phyloP scores from a whole-genome alignment of 345 rosid species.

The Lumnitzera racemosa region DNA sequence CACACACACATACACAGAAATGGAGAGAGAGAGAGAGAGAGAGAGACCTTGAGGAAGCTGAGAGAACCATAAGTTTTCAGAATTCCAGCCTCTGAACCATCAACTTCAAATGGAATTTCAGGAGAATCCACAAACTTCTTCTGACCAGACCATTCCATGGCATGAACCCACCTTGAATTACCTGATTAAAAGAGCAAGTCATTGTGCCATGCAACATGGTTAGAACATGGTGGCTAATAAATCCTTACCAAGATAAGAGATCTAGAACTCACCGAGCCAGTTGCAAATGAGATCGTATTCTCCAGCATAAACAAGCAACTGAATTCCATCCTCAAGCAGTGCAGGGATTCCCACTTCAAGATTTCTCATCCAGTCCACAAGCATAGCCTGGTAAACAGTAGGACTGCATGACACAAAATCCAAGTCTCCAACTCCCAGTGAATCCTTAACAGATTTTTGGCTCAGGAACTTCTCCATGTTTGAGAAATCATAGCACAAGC shows the following conservation, averaged over 20 bases:
- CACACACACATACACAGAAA: background rate
- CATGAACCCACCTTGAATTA: constrained; percentile 98
- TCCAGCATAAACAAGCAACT: constrained; percentile 90
- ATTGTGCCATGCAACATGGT: background rate
- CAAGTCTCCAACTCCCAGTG: constrained; percentile 78
- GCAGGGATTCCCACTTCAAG: constrained; percentile 88
- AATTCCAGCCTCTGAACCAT: constrained; percentile 71
- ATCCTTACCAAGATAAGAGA: background rate
- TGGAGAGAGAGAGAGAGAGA: background rate
- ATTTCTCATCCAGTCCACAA: constrained; percentile 94
- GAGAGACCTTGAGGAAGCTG: constrained; percentile 78
- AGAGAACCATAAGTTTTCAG: constrained; percentile 70
- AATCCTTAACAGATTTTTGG: constrained; percentile 58
- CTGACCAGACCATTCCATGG: constrained; percentile 95
- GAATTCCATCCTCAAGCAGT: constrained; percentile 88
- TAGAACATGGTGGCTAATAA: background rate
- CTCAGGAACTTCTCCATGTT: constrained; percentile 86
- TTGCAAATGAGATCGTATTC: constrained; percentile 99
- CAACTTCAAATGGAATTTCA: constrained; percentile 63
- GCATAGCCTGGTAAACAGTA: constrained; percentile 77
- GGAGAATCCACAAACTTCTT: constrained; percentile 50
- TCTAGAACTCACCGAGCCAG: constrained; percentile 71
- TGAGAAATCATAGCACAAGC: constrained; percentile 97
- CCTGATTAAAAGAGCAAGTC: constrained; percentile 29
- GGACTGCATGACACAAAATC: constrained; percentile 91